Percentiles rank a stretch among this genome's conserved stretches.
phyloP scores from a whole-genome alignment of 2,329 filamentous ascomycete species.

The Ceratocystis albifundus region DNA sequence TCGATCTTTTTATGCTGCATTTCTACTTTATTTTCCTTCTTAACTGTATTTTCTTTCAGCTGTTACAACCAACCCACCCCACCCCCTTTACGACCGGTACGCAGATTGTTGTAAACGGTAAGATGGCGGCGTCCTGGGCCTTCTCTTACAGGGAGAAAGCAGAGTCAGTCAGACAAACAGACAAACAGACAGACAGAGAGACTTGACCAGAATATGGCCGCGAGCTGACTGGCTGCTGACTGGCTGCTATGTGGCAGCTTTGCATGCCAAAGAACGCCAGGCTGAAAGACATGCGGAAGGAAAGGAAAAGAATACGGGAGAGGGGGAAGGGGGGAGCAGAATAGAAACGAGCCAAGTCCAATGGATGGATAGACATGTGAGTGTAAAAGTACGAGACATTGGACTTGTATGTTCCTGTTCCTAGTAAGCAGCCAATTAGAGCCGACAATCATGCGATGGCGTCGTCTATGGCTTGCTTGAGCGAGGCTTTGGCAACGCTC shows the following conservation, averaged over 20 bases:
- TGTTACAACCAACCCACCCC: background rate
- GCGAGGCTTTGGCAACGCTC: background rate
- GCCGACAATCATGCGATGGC: background rate
- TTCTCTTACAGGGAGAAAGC: background rate
- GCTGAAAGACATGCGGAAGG: background rate
- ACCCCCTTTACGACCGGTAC: background rate
- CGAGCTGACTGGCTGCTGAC: background rate
- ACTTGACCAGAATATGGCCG: background rate
- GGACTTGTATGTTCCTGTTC: background rate
- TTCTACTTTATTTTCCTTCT: too few species aligned
- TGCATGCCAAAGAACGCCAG: slow-evolving; percentile 6
- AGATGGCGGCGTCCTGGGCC: background rate
- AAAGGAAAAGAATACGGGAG: too few species aligned
- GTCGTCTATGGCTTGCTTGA: background rate
- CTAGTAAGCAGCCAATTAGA: background rate
- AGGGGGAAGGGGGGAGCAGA: too few species aligned
- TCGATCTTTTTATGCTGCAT: too few species aligned
- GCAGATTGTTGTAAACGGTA: background rate
- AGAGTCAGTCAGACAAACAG: too few species aligned
- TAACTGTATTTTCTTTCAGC: background rate
- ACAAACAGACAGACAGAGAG: background rate
- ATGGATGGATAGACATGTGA: too few species aligned
- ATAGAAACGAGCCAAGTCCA: too few species aligned
- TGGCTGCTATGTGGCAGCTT: background rate
- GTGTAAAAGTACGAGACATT: background rate